Evolutionary conservation across 2,329 filamentous ascomycete species (phyloP).

Genomic region (Neoarthrinium moseri): DNA sequence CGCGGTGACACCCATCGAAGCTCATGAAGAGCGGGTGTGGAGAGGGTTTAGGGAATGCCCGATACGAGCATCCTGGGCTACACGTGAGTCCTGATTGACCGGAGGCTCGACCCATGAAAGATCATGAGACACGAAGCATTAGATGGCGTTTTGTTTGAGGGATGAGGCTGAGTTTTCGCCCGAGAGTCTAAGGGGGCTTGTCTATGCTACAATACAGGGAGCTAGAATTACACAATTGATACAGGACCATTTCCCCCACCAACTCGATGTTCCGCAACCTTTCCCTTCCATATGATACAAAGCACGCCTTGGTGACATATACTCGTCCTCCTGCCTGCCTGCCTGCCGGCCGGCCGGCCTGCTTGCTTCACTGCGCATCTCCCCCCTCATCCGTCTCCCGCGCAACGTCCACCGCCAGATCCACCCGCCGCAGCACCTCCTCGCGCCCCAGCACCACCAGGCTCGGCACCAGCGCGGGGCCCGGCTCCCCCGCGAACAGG

Average conservation of each 20-base stretch:
- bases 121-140: constrained; percentile 30
- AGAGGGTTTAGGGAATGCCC: background rate
- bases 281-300: background rate
- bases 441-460: constrained; percentile 25
- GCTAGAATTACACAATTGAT: background rate
- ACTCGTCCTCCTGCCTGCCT: background rate
- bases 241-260: too few species aligned
- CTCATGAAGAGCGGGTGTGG: too few species aligned
- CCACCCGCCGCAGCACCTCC: constrained; percentile 21
- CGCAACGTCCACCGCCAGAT: constrained; percentile 17
- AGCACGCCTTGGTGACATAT: background rate
- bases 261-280: too few species aligned
- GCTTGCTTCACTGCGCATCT: too few species aligned
- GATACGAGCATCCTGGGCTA: background rate
- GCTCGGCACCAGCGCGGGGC: constrained; percentile 20
- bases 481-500: constrained; percentile 18
- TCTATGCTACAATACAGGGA: too few species aligned
- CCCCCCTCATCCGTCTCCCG: too few species aligned
- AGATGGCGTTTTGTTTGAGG: constrained; percentile 28
- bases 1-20: too few species aligned
- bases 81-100: too few species aligned
- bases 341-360: too few species aligned
- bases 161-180: too few species aligned
- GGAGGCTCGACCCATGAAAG: background rate
- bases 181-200: too few species aligned